Base-by-base conservation (phyloP, 306 rosid species). In the Hylodesmum podocarpum region DNA sequence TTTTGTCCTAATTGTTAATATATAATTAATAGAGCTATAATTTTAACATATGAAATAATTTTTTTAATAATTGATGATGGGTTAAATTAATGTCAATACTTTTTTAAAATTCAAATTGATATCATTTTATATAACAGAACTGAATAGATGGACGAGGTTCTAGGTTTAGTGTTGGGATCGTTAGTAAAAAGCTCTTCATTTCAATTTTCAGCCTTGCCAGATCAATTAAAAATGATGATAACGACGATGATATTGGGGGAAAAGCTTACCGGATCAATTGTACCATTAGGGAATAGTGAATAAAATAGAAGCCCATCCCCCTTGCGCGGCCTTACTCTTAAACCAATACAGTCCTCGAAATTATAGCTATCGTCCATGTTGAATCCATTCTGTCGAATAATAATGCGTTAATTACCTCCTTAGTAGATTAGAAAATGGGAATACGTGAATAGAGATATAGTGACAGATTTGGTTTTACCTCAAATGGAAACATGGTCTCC, bases 221-320 rank as follows among this genome's bases (percentile, higher is more conserved):
- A 79, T 13, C 12, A 29, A 16, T 47, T 8, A 22, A 29, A 65
- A 28, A 41, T 16, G 41, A 64, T 58, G 15, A 13, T 33, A 18
- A 59, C 7, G 9, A 68, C 67, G 18, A 50, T 19, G 46, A 51
- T 31, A 36, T n/a, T n/a, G n/a, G n/a, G 50, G 72, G 24, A 76
- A 75, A 67, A 44, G 90, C 97, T 89, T 61, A 92, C 96, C 94
- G 39, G 85, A 82, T 96, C 98, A 66, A 91, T 86, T 79, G 98
- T 87, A 49, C 89, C 91, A 51, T 96, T 92, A 29, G 90, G 91
- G 34, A 84, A 78, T 82, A 91, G 25, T 1, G 98, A 89, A 81
- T 92, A 91, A 84, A 92, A 96, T 55, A 96, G 88, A 86, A 96
- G 88, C 19, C 96, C 99, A 57, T 92, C 98, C 54, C 98, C 99